These are phyloP conservation scores for Leucosporidium scottii DNA, from an alignment of 768 basidiomycete genomes.

Conservation along the genomic window DNA sequence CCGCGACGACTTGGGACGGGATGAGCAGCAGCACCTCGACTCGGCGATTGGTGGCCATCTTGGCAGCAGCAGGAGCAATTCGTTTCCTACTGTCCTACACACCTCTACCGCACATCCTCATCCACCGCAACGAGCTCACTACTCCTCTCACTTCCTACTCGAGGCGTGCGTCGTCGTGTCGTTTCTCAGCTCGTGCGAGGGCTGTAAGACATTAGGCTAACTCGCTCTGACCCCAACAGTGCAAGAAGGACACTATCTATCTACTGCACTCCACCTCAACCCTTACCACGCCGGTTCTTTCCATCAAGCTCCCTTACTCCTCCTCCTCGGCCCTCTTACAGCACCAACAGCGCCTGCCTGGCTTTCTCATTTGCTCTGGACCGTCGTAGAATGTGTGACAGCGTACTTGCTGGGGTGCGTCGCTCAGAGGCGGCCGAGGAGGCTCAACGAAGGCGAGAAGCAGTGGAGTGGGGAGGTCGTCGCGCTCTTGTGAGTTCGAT, in stretches of 20 bases:
- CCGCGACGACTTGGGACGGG: no score
- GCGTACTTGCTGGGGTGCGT: constrained; percentile 57
- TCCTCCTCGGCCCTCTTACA: background rate
- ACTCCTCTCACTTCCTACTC: background rate
- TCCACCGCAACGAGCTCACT: constrained; percentile 3
- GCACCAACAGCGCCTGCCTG: background rate
- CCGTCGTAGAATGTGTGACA: constrained; percentile 57
- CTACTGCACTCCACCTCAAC: background rate
- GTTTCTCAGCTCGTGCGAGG: background rate
- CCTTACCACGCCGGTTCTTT: background rate
- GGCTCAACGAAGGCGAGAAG: constrained; percentile 40
- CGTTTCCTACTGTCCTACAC: background rate
- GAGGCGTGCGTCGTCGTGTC: background rate
- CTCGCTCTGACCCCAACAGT: background rate
- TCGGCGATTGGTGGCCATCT: no score
- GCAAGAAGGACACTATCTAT: background rate
- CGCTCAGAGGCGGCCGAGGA: constrained; percentile 57
- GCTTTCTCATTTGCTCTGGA: constrained; percentile 52
- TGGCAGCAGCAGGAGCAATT: background rate
- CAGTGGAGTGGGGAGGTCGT: constrained; percentile 54
- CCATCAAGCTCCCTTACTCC: constrained; percentile 2
- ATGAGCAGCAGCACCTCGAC: no score
- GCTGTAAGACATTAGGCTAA: background rate
- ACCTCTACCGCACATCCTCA: background rate
- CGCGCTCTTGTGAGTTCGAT: constrained; percentile 56